Evolutionary conservation across 495 filamentous ascomycete species (phyloP), one percentile per base, ranked within the genome.

Genomic region (Penicillium parvum): DNA sequence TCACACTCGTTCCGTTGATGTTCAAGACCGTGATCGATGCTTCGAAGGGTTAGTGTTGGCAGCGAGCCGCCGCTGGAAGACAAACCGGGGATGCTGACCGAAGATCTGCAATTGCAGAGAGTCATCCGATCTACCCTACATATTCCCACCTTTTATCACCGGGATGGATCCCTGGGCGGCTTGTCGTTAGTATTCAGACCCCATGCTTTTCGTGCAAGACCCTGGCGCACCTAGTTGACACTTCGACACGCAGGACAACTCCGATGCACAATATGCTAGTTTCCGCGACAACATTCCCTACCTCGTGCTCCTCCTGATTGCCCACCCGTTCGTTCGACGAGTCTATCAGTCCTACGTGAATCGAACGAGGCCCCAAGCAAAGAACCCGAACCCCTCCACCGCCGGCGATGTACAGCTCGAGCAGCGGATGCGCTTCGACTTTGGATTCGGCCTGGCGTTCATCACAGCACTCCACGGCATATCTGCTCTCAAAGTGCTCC

Each of bases 131-230:
- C 43, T 97, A 94, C 59, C 48, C 72, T 25, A 86, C 79, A 48
- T 97, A 83, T 57, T 72, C 83, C 45, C 64, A 70, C 33, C 64
- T 84, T 1, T 77, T 99, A 12, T 83, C 79, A 0, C 73, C 79
- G 7, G 94, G 92, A 42, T 99, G 92, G 92, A 88, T 99, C 41
- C 84, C 83, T n/a, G 92, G 92, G 11, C 86, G 90, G 35, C 88
- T 86, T 73, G 87, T 96, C 28, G 85, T 88, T 72, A 61, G 83
- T 65, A 26, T 43, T 17, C 8, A 25, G 23, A 20, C 12, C 14
- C 15, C 14, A 3, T 25, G n/a, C n/a, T 2, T 12, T 16, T 29
- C 10, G n/a, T 38, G 11, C 10, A 26, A 14, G 7, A 8, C 12
- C 12, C 12, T 14, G 14, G 29, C 28, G 6, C 17, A 5, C 11